Evolutionary conservation across 2,329 filamentous ascomycete species (phyloP), one percentile per base, ranked within the genome.

Genomic region (Leptographium flavum): DNA sequence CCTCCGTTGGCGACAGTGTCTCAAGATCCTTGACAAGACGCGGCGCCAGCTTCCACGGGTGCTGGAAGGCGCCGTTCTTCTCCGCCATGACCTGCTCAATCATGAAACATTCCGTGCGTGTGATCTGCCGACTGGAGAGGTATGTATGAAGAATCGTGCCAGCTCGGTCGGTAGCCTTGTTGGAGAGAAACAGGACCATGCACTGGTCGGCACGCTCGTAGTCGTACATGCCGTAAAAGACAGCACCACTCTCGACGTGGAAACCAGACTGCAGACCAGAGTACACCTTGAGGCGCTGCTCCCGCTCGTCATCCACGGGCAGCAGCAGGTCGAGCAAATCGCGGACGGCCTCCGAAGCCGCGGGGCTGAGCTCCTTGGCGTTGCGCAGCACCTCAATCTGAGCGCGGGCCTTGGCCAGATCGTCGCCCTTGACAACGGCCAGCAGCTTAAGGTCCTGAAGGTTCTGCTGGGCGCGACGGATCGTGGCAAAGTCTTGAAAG

Each of bases 101-200:
- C 43, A 65, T 57, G 25, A 64, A 60, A 49, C 62, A 63, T 37
- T 59, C 54, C 47, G 59, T 56, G 8, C 60, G 58, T 28, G 56
- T 52, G 22, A 60, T 58, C 14, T 61, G 61, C 45, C 59, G 60
- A 27, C 58, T 61, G 2, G 64, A 66, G 6, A 66, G 50, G 47
- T 63, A 69, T 3, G 66, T 67, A 47, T 69, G 66, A 9, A 68
- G 50, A 4, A 69, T 54, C 3, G 63, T 62, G n/a, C 62, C 60
- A n/a, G 57, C 57, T 9, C 66, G 52, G 30, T 63, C 63, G 17
- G 58, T 56, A 1, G 60, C 60, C 37, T 64, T 64, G 44, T 64
- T 63, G 7, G 66, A 69, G 13, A 64, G 54, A 38, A 60, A 69
- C 1, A 69, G 56, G 14, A 66, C 59, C 7, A 61, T 48, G 3